A percentile compares a stretch with the other conserved stretches of the same genome.
Evolutionary conservation across 495 filamentous ascomycete species (phyloP).

Genomic region (Monascus purpureus): DNA sequence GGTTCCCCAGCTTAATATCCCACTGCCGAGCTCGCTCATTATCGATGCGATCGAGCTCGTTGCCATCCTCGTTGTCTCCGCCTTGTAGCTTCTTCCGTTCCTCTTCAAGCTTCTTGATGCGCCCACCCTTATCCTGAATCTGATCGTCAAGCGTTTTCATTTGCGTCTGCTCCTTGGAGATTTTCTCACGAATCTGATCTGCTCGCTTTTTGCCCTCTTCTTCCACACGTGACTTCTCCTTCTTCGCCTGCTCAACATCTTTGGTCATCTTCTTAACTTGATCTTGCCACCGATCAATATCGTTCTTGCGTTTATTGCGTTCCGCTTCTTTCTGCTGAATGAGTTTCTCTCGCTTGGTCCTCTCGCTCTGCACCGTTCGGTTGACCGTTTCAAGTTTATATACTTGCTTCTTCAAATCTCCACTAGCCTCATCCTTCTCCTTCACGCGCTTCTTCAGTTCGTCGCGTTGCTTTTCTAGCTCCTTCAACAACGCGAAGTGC

Average conservation of each 20-base stretch:
- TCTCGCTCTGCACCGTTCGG: constrained; percentile 66
- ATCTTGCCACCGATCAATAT: constrained; percentile 43
- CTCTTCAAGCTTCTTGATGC: constrained; percentile 50
- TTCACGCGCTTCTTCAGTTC: constrained; percentile 58
- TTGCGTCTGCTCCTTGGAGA: constrained; percentile 34
- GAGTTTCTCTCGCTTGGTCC: constrained; percentile 57
- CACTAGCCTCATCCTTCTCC: constrained; percentile 76
- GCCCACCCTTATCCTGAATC: constrained; percentile 44
- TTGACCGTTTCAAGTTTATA: constrained; percentile 69
- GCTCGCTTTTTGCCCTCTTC: constrained; percentile 30
- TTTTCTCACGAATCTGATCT: constrained; percentile 35
- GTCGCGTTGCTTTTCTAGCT: constrained; percentile 52
- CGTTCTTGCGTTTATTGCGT: constrained; percentile 44
- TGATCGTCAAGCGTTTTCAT: constrained; percentile 49
- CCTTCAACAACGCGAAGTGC: constrained; percentile 44
- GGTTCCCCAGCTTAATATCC: constrained; percentile 30
- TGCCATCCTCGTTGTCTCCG: constrained; percentile 34
- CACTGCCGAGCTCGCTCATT: constrained; percentile 44
- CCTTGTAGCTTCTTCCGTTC: constrained; percentile 34
- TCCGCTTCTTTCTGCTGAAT: constrained; percentile 50
- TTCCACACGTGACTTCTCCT: constrained; percentile 32
- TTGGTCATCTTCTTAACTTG: constrained; percentile 35
- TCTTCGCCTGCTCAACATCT: constrained; percentile 31
- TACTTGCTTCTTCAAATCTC: constrained; percentile 67
- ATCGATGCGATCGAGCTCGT: constrained; percentile 36